Evolutionary conservation across 768 basidiomycete genomes (phyloP).

Genomic region (Russula vinacea): DNA sequence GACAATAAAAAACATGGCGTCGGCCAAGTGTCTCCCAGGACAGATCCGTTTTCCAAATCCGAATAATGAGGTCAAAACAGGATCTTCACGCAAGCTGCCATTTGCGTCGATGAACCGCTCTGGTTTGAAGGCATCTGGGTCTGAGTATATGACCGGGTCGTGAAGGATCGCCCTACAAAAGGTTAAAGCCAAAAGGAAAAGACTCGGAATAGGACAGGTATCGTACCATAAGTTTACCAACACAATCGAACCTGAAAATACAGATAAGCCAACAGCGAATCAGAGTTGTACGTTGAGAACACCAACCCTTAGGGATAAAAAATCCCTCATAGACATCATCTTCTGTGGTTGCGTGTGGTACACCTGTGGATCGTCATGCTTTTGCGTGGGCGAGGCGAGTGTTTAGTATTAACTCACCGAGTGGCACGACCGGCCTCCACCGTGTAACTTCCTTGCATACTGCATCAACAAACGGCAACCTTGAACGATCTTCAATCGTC

Average conservation of each 20-base stretch:
- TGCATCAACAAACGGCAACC: too few relatives aligned
- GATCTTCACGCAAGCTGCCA: not conserved
- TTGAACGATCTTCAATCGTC: too few relatives aligned
- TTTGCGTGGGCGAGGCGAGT: too few relatives aligned
- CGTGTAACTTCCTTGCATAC: too few relatives aligned
- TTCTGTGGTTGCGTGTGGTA: too few relatives aligned
- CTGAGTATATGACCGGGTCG: not conserved
- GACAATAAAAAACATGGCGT: conserved; percentile 1
- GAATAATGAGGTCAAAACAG: not conserved
- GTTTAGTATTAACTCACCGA: too few relatives aligned
- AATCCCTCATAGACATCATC: conserved; percentile 30
- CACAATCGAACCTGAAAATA: conserved; percentile 23
- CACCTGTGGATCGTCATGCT: too few relatives aligned
- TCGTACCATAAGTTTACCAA: conserved; percentile 29
- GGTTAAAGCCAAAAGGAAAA: not conserved
- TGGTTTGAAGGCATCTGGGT: not conserved
- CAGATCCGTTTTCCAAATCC: conserved; percentile 10
- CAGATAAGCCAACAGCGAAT: not conserved
- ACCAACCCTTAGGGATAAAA: conserved; percentile 25
- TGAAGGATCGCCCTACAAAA: not conserved
- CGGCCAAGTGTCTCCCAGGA: not conserved
- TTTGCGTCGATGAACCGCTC: conserved; percentile 5
- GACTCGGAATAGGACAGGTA: too few relatives aligned
- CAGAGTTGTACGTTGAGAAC: not conserved
- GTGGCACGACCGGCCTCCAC: too few relatives aligned